phyloP scores from a whole-genome alignment of 2,329 filamentous ascomycete genomes.

The Allantophomopsis lycopodina region DNA sequence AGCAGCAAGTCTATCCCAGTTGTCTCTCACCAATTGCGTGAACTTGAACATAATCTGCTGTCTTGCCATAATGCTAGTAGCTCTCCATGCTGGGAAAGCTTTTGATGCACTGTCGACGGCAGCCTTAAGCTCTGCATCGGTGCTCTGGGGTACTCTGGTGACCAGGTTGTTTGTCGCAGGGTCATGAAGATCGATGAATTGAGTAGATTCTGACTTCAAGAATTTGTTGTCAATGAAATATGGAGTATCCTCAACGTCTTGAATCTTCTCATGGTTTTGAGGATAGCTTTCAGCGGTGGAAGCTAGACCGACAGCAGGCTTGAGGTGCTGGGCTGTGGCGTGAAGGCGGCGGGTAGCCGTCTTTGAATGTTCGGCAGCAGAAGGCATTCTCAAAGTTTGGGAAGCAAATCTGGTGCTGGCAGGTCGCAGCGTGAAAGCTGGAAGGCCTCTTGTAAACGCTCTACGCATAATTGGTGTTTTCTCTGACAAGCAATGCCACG shows the following conservation, averaged over 20 bases:
- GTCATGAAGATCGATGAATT: conserved; percentile 71
- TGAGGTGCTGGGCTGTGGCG: conserved; percentile 40
- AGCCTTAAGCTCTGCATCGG: conserved; percentile 60
- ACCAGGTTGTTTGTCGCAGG: conserved; percentile 78
- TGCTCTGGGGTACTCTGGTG: conserved; percentile 72
- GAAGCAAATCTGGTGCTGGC: conserved; percentile 9
- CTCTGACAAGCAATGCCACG: too few relatives aligned
- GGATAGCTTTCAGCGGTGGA: conserved; percentile 50
- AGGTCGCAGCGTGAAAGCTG: conserved; percentile 8
- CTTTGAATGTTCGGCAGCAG: conserved; percentile 11
- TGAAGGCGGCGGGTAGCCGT: conserved; percentile 37
- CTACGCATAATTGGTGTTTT: conserved; percentile 14
- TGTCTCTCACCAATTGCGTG: conserved; percentile 63
- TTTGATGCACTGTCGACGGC: conserved; percentile 63
- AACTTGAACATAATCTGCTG: conserved; percentile 87
- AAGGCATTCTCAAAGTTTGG: conserved; percentile 14
- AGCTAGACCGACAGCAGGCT: conserved; percentile 35
- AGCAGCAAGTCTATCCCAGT: conserved; percentile 74
- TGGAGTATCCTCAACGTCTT: conserved; percentile 54
- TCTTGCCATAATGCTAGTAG: conserved; percentile 56
- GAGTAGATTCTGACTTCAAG: conserved; percentile 47
- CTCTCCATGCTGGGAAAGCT: conserved; percentile 62
- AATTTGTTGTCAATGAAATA: conserved; percentile 79
- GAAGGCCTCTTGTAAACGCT: conserved; percentile 12
- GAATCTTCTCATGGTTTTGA: conserved; percentile 57